Percentiles rank a stretch among this genome's conserved stretches.
These are phyloP conservation scores for Fusarium aywerte DNA, from an alignment of 2,329 filamentous ascomycete species.

Conservation along the genomic window DNA sequence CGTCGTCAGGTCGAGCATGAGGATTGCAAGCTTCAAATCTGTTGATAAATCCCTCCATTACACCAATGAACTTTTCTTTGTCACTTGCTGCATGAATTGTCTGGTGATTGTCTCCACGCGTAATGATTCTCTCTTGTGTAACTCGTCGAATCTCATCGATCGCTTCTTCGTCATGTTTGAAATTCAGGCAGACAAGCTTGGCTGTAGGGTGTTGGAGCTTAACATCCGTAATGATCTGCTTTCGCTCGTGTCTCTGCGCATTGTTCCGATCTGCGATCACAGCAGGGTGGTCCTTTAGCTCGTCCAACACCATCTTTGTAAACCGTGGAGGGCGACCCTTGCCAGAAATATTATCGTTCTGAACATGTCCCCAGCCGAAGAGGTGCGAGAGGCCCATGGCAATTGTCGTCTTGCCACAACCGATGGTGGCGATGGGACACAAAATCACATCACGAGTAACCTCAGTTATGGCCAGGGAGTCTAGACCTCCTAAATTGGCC, in stretches of 20 bases:
- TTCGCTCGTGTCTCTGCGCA: constrained; percentile 85
- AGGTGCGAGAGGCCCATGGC: constrained; percentile 83
- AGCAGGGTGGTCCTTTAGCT: constrained; percentile 72
- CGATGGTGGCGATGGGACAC: constrained; percentile 92
- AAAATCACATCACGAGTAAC: constrained; percentile 78
- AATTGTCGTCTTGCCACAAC: constrained; percentile 96
- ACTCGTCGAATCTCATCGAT: constrained; percentile 78
- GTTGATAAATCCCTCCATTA: constrained; percentile 94
- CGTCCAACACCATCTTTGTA: constrained; percentile 73
- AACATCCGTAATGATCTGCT: constrained; percentile 87
- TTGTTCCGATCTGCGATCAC: constrained; percentile 97
- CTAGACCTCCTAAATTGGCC: constrained; percentile 75
- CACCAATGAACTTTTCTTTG: constrained; percentile 78
- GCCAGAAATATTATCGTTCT: constrained; percentile 94
- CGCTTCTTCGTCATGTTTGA: constrained; percentile 82
- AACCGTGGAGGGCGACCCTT: constrained; percentile 83
- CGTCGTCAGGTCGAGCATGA: constrained; percentile 75
- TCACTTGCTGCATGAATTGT: constrained; percentile 90
- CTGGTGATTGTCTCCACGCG: constrained; percentile 95
- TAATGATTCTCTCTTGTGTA: constrained; percentile 81
- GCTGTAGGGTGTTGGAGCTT: constrained; percentile 69
- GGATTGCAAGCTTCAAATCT: constrained; percentile 84
- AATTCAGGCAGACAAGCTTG: constrained; percentile 86
- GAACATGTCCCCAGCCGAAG: constrained; percentile 91
- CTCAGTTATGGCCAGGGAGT: constrained; percentile 59